Evolutionary conservation across 2,329 filamentous ascomycete species (phyloP).

Genomic region (Zopfia rhizophila): DNA sequence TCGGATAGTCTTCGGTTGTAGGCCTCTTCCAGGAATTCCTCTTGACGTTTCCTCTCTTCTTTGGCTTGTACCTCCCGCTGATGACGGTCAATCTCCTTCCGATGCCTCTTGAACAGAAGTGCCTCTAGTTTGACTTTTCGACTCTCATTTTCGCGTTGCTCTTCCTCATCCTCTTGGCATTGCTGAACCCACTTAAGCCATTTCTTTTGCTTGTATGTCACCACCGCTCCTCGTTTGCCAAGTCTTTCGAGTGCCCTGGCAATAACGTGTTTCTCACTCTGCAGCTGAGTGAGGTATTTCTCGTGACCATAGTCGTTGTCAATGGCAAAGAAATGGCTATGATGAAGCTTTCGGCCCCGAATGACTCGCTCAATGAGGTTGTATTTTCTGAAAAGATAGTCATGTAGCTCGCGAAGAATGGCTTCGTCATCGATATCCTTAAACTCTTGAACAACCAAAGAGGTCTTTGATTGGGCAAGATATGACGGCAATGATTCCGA

Average conservation of each 20-base stretch:
- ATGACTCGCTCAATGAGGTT: slow-evolving; percentile 55
- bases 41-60: slow-evolving; percentile 57
- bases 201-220: slow-evolving; percentile 59
- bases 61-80: slow-evolving; percentile 51
- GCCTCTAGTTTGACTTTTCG: slow-evolving; percentile 62
- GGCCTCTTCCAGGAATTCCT: slow-evolving; percentile 56
- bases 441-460: slow-evolving; percentile 56
- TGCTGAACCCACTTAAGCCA: slow-evolving; percentile 62
- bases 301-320: slow-evolving; percentile 58
- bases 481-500: slow-evolving; percentile 49
- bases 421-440: slow-evolving; percentile 50
- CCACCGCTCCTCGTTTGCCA: slow-evolving; percentile 54
- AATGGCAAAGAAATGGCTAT: slow-evolving; percentile 55
- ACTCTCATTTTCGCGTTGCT: slow-evolving; percentile 58
- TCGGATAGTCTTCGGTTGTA: slow-evolving; percentile 55
- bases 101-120: slow-evolving; percentile 60
- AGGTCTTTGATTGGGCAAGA: slow-evolving; percentile 45
- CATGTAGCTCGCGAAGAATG: slow-evolving; percentile 52
- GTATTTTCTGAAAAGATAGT: slow-evolving; percentile 53
- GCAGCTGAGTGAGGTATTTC: slow-evolving; percentile 52
- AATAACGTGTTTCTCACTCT: slow-evolving; percentile 50
- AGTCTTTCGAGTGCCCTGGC: slow-evolving; percentile 56
- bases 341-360: slow-evolving; percentile 55
- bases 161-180: slow-evolving; percentile 59
- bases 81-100: slow-evolving; percentile 56